A percentile compares a stretch with the other conserved stretches of the same genome.
phyloP scores from a whole-genome alignment of 78 protist species.

The slime mould (Dictyostelium discoideum) region DNA sequence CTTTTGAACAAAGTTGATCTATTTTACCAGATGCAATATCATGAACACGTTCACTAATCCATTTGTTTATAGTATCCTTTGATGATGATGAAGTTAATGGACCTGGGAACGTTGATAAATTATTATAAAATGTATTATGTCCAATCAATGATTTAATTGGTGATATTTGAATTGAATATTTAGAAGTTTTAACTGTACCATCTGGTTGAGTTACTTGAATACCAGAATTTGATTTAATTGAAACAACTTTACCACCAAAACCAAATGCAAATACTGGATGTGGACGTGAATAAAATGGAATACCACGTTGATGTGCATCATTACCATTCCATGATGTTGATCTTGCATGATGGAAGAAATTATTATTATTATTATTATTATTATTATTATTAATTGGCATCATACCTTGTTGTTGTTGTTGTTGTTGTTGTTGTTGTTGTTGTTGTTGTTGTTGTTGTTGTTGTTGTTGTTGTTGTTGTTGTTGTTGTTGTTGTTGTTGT shows the following conservation, averaged over 20 bases:
- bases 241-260: constrained; percentile 65
- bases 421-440: neutral
- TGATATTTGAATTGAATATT: constrained; percentile 9
- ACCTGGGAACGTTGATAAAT: constrained; percentile 74
- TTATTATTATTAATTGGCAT: neutral
- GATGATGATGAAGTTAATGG: constrained; percentile 46
- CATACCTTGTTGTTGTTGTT: neutral
- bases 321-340: constrained; percentile 45
- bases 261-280: constrained; percentile 83
- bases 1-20: constrained; percentile 26
- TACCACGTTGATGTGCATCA: constrained; percentile 1
- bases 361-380: neutral
- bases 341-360: constrained; percentile 4
- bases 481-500: constrained; percentile 6
- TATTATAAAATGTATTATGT: constrained; percentile 6
- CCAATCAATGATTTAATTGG: neutral
- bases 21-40: constrained; percentile 36
- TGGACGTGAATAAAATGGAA: constrained; percentile 45
- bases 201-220: neutral
- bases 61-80: constrained; percentile 50
- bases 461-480: constrained; percentile 1
- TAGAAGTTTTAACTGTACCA: neutral
- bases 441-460: neutral
- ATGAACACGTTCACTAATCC: constrained; percentile 48
- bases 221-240: neutral